Conservation (phyloP, 495 filamentous ascomycete genomes). For the Penicillium nucicola region DNA sequence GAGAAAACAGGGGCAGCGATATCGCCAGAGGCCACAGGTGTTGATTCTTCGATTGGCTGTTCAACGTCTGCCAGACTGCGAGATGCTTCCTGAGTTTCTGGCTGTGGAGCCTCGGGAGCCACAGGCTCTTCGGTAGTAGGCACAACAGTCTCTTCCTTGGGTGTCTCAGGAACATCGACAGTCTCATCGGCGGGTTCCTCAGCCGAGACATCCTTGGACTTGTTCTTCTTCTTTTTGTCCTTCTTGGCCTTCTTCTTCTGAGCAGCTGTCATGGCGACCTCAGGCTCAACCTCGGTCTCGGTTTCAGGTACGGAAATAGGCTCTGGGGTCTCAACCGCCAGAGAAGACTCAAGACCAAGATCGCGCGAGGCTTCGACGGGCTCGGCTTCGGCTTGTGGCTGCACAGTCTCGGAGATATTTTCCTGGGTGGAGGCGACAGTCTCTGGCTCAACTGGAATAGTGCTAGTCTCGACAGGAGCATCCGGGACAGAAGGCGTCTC, state of each 20-base stretch:
- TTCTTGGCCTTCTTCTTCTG: constrained; percentile 34
- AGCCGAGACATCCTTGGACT: constrained; percentile 21
- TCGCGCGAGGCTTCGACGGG: neutral
- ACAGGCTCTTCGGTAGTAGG: neutral
- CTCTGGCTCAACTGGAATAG: constrained; percentile 6
- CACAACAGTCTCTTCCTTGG: neutral
- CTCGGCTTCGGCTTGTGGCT: constrained; percentile 1
- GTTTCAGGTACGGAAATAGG: neutral
- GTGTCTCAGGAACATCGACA: neutral
- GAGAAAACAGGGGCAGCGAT: neutral
- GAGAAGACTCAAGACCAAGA: neutral
- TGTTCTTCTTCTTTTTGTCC: constrained; percentile 37
- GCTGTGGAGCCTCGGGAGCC: neutral
- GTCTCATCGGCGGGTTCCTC: constrained; percentile 2
- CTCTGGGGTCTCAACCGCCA: neutral
- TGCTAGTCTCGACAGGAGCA: constrained; percentile 2
- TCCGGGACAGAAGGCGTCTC: neutral
- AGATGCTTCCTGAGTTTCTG: neutral
- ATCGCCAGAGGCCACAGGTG: neutral
- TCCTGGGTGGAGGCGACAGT: neutral
- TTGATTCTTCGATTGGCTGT: neutral
- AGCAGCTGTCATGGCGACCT: neutral
- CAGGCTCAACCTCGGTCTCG: neutral
- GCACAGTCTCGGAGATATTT: neutral
- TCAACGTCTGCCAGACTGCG: neutral